Base-by-base conservation (phyloP, 2,329 filamentous ascomycete species). In the Aspergillus quadricinctus region DNA sequence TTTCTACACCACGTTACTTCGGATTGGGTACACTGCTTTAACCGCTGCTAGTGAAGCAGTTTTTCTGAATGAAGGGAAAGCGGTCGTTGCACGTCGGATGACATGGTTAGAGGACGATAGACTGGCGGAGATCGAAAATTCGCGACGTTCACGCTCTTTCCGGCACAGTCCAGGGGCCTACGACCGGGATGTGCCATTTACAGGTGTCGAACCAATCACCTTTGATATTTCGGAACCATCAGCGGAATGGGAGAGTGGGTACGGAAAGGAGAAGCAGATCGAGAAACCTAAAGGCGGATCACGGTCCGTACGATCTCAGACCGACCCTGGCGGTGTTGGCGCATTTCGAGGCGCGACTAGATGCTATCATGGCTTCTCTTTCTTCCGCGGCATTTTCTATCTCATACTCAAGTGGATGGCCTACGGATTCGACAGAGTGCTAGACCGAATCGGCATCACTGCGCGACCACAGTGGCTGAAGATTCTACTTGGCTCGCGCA, bases 11-110 rank as follows among this genome's bases (percentile, higher is more conserved):
- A 89, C 91, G 0, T 79, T 97, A 4, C 80, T 97, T 3, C 87
- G 92, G 57, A 85, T 91, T 37, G 94, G 94, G 0, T 97, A 97
- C 68, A 87, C 87, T 10, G 87, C 93, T 11, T 85, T 97, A 58
- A 96, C 91, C 0, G 93, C 95, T 72, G 94, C 94, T 0, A 96
- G 91, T 65, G 92, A 97, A 73, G 93, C 93, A 3, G 94, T 97
- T 0, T 97, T 96, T 68, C 79, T 99, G 10, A 96, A 97, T 59
- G 93, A 97, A 72, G 93, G 93, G 48, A 84, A 84, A 43, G 82
- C 82, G 1, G 85, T 97, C 52, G 87, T 84, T 58, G 78, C 96
- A 2, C 86, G 86, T 61, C 79, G 82, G 37, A 87, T 87, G 75
- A 97, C 94, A 0, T 99, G 94, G 93, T 78, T 97, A 3, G 94